Conservation (phyloP, 2,329 filamentous ascomycete species). For the Fusarium falciforme region DNA sequence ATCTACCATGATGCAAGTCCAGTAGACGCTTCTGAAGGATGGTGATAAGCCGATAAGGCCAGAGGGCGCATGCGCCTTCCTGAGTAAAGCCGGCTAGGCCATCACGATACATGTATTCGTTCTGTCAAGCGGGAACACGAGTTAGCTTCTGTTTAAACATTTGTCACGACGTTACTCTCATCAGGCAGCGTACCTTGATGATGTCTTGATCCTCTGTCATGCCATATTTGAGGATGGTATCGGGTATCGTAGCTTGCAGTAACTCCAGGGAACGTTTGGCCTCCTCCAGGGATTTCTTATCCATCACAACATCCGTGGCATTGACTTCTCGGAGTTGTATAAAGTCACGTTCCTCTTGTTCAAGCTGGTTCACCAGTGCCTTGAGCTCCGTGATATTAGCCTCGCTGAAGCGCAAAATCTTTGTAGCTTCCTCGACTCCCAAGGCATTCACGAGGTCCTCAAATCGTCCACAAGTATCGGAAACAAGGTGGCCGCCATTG, state of each 20-base stretch:
- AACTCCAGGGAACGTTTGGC: background rate
- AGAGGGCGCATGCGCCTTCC: constrained; percentile 56
- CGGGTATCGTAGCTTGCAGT: background rate
- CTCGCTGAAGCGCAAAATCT: constrained; percentile 54
- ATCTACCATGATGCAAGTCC: constrained; percentile 34
- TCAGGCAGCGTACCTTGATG: background rate
- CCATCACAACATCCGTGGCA: background rate
- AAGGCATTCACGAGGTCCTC: constrained; percentile 43
- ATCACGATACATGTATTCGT: constrained; percentile 12
- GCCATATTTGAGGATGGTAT: background rate
- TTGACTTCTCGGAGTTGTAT: constrained; percentile 11
- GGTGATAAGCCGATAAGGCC: constrained; percentile 60
- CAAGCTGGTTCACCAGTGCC: constrained; percentile 1
- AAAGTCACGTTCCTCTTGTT: background rate
- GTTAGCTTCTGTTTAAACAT: background rate
- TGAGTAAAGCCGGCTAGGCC: constrained; percentile 48
- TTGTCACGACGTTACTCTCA: background rate
- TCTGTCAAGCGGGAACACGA: background rate
- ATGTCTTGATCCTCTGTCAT: background rate
- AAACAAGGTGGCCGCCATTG: constrained; percentile 39
- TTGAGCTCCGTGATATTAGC: constrained; percentile 14
- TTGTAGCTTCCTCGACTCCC: constrained; percentile 51
- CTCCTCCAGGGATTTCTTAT: background rate
- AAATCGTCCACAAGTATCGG: constrained; percentile 52
- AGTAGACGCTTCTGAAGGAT: constrained; percentile 53